Evolutionary conservation across 78 protist genomes (phyloP).

Genomic region (Dictyostelium firmibasis): DNA sequence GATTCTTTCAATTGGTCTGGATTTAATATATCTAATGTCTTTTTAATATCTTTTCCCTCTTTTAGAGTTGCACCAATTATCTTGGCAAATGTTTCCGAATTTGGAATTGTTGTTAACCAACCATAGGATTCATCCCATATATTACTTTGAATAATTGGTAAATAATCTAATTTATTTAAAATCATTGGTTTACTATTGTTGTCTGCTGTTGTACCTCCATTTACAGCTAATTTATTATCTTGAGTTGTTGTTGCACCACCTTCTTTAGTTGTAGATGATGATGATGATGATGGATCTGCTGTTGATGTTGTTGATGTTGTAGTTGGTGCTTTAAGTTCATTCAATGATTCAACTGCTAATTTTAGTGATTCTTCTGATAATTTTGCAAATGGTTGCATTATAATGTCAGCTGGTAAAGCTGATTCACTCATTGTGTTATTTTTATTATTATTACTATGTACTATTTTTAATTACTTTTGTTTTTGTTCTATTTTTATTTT

Average conservation of each 20-base stretch:
- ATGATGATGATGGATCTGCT: background rate
- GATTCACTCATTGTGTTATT: background rate
- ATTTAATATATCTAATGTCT: background rate
- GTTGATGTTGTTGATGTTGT: background rate
- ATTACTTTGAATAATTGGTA: conserved; percentile 13
- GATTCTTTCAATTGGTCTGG: background rate
- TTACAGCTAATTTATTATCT: background rate
- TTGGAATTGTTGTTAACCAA: background rate
- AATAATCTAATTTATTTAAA: background rate
- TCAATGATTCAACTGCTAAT: background rate
- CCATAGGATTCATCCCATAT: background rate
- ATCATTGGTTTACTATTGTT: background rate
- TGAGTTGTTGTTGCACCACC: background rate
- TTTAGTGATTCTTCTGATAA: background rate
- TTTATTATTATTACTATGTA: background rate
- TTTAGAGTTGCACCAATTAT: background rate
- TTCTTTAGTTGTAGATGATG: background rate
- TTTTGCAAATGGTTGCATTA: conserved; percentile 3
- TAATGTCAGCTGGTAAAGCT: background rate
- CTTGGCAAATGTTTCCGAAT: background rate
- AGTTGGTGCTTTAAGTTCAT: background rate
- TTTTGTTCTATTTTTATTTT: background rate
- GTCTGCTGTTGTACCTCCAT: background rate
- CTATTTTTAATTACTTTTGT: background rate
- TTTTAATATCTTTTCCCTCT: background rate